These are phyloP conservation scores for Echria macrotheca DNA, from an alignment of 495 filamentous ascomycete species.

Conservation along the genomic window DNA sequence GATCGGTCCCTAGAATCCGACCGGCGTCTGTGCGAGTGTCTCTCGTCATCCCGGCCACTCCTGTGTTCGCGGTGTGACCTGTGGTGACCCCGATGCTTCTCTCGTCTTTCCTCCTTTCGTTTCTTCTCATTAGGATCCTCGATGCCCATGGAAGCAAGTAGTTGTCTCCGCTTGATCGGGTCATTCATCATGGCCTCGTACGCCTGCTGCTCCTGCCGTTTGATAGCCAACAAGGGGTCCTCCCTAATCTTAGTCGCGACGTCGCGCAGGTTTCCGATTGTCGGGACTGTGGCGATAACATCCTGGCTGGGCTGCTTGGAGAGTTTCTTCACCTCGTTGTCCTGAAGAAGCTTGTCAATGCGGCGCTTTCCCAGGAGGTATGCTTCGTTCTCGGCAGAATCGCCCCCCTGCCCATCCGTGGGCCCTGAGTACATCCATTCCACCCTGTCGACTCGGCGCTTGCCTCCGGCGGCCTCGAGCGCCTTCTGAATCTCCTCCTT, in stretches of 20 bases:
- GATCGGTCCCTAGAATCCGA: conserved; percentile 36
- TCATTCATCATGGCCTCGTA: conserved; percentile 88
- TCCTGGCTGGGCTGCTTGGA: conserved; percentile 71
- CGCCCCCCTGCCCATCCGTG: conserved; percentile 68
- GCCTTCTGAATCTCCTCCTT: conserved; percentile 88
- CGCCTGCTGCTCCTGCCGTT: conserved; percentile 84
- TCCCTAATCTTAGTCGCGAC: conserved; percentile 77
- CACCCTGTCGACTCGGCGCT: conserved; percentile 67
- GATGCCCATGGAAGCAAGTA: conserved; percentile 57
- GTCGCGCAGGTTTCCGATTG: conserved; percentile 63
- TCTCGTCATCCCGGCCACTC: conserved; percentile 24
- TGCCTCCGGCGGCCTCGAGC: conserved; percentile 82
- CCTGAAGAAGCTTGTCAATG: conserved; percentile 84
- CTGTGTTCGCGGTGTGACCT: conserved; percentile 37
- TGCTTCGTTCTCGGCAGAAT: conserved; percentile 88
- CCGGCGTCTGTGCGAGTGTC: conserved; percentile 33
- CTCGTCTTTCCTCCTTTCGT: conserved; percentile 44
- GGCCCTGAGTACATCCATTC: conserved; percentile 98
- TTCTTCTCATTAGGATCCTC: conserved; percentile 39
- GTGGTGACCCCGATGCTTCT: conserved; percentile 48
- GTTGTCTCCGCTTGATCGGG: conserved; percentile 61
- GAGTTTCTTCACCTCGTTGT: conserved; percentile 71
- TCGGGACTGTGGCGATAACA: conserved; percentile 53
- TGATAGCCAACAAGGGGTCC: conserved; percentile 87
- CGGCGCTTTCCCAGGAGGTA: conserved; percentile 89